Evolutionary conservation across 1,284 basidiomycete species (phyloP), one percentile per base, ranked within the genome.

Genomic region (Cryptococcus sp.): DNA sequence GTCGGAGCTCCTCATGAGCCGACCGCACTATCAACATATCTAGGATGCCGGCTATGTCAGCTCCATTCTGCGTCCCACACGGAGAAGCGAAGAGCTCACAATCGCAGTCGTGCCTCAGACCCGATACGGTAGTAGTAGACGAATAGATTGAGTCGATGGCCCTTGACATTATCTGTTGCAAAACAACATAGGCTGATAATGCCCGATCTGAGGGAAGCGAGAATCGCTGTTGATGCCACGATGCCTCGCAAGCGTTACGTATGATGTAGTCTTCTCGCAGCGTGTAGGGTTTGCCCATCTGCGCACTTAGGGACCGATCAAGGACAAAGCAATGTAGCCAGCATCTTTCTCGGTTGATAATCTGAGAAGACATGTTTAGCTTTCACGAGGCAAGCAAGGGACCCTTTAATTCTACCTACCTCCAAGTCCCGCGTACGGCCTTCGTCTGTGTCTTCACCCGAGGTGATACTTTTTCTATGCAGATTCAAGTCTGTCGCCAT

Each of bases 401-500:
- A 34, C 8, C 8, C 22, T 8, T 19, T 44, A 16, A 41, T 25
- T 5, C 26, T 26, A 49, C 70, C 62, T 53, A 74, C 73, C 59
- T 79, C 76, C 0, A 77, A 59, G 62, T 80, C 77, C 10, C 77
- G 56, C 26, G 74, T 70, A 22, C 69, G 65, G 2, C 75, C 88
- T 70, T 92, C 91, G 17, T 86, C 80, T 0, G 88, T 87, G 62
- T 89, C 86, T n/a, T 84, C 81, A 55, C 85, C 85, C 3, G 81
- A 80, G 29, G 85, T 81, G 4, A 87, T 80, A 3, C 88, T 89
- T 75, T 96, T 94, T 58, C 95, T 87, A 74, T 97, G 93, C 51
- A 99, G 78, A 74, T 98, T 98, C 50, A 99, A 81, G 77, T 99
- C 95, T 17, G 91, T 95, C 5, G 90, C 95, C 89, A 97, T 94